Evolutionary conservation across 2,329 filamentous ascomycete species (phyloP), one percentile per base, ranked within the genome.

Genomic region (Talaromyces marneffei): DNA sequence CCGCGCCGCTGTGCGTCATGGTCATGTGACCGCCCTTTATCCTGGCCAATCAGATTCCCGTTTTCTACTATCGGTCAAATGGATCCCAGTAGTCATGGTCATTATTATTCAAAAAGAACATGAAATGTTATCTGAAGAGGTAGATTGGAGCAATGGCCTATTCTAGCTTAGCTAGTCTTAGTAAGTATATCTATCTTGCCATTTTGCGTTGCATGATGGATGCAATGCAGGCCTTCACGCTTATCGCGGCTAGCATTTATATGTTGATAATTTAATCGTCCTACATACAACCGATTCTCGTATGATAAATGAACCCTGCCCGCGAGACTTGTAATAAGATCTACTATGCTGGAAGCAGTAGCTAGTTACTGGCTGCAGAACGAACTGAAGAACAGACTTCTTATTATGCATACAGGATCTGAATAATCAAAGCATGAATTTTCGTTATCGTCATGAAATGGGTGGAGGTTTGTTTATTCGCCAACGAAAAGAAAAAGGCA

Each of bases 341-440:
- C 46, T 20, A 31, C 25, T 33, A 18, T n/a, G 16, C 10, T 18
- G 44, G 33, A 55, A 42, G 14, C 14, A n/a, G 23, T 40, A 14
- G 25, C 18, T 7, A 31, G 23, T 12, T 42, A 14, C 31, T 27
- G 35, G 35, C 7, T n/a, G 31, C 18, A 44, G 20, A 27, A 50
- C 39, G 9, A 18, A 35, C 18, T 31, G 33, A 57, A 14, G 20
- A 52, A 52, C 48, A 33, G 48, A 14, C n/a, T 31, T 52, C 27
- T 35, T 48, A 55, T 60, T 55, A 60, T 37, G 48, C 58, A 39
- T 54, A 55, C 58, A 61, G 52, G 39, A 31, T 33, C 46, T 61
- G 60, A 35, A 61, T 58, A 54, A 46, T 61, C 56, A 57, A 57
- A 61, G 52, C 44, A 61, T 33, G 50, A n/a, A 37, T 29, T 39